Evolutionary conservation across 2,329 filamentous ascomycete genomes (phyloP), one percentile per base, ranked within the genome.

Genomic region (Colletotrichum acutatum): DNA sequence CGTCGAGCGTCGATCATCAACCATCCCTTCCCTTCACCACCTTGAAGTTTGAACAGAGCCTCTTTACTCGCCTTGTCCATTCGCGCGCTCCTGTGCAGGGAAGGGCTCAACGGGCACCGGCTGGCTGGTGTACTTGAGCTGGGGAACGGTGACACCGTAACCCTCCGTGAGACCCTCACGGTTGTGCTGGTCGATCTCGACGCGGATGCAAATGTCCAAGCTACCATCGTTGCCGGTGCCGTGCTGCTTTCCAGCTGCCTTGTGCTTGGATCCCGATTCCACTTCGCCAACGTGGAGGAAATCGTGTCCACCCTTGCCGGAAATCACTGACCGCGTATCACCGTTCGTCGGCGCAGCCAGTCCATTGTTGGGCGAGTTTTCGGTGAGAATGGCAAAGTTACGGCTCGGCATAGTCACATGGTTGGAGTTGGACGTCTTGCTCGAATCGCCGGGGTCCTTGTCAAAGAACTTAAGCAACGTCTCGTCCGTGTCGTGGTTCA

Each of bases 381-480:
- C 94, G 22, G 94, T 93, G 73, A 99, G 92, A 54, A 94, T 92
- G 78, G 96, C 96, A 88, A 94, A 99, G 81, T 99, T 99, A 28
- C 97, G 91, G 76, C 95, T 95, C 2, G 97, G 91, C 83, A 98
- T 98, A 12, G 95, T 98, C 74, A 94, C 93, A 75, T 94, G 89
- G 82, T 98, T 98, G 79, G 89, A 92, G 56, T 85, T 85, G 1
- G 91, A 89, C 4, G 93, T 94, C 84, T 95, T 97, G 88, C 63
- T 94, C 79, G 81, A 90, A 80, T 82, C 89, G 77, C 97, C 95
- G 0, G 97, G 95, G 78, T 98, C 95, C 78, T 94, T 93, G 74
- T 95, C 90, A 82, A 99, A 99, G 78, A 98, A 91, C n/a, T 93
- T 92, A 76, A 98, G 92, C 82, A 98, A 91, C 53, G 97, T 95